Evolutionary conservation across 2,329 filamentous ascomycete genomes (phyloP).

Genomic region (Alternaria triticimaculans): DNA sequence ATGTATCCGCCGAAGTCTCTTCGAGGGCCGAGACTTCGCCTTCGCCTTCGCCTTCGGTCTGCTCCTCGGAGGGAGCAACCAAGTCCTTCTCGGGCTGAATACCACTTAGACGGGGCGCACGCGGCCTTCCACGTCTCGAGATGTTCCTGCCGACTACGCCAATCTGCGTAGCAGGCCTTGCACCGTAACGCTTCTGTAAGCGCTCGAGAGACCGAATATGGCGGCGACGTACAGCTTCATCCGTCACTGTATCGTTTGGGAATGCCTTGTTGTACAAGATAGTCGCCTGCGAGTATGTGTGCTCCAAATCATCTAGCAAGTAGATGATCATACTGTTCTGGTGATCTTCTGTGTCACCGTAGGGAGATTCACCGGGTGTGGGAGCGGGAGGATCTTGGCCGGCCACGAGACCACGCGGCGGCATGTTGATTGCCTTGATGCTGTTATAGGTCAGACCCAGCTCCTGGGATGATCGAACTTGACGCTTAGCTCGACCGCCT

Average conservation of each 20-base stretch:
- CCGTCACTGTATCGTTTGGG: constrained; percentile 5
- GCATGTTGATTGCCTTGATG: constrained; percentile 24
- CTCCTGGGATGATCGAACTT: not conserved
- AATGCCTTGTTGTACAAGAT: constrained; percentile 14
- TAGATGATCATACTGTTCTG: constrained; percentile 19
- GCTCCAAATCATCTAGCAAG: constrained; percentile 19
- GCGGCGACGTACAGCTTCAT: constrained; percentile 20
- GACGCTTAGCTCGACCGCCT: not conserved
- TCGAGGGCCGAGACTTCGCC: not conserved
- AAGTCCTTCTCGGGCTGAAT: not conserved
- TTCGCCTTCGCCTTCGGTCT: not conserved
- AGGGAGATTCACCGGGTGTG: constrained; percentile 3
- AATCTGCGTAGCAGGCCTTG: constrained; percentile 9
- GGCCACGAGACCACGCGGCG: constrained; percentile 4
- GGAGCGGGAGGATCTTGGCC: constrained; percentile 11
- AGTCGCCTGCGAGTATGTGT: constrained; percentile 12
- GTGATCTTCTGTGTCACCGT: constrained; percentile 18
- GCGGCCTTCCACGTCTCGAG: constrained; percentile 13
- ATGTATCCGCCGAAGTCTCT: not conserved
- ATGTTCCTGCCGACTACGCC: constrained; percentile 4
- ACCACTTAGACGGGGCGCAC: not conserved
- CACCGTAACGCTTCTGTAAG: constrained; percentile 15
- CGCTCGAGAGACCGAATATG: constrained; percentile 15
- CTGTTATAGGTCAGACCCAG: constrained; percentile 15
- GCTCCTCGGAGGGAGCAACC: not conserved